Base-by-base conservation (phyloP, 164 flowering plant species). In the Santalum album region DNA sequence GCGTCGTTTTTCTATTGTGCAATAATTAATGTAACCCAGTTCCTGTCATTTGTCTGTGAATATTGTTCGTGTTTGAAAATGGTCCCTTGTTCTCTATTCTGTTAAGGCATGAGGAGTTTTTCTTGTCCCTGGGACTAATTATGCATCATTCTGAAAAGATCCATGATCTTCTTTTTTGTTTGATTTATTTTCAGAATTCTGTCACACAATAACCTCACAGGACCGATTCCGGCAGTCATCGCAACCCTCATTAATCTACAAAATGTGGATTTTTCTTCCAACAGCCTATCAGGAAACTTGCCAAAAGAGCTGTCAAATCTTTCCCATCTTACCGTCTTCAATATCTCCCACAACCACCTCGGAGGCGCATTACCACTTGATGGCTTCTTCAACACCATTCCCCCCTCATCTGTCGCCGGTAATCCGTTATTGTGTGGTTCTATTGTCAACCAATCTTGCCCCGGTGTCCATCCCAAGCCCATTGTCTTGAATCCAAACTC, bases 401-500 rank as follows among this genome's bases (percentile, higher is more conserved):
- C 88, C 38, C 82, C 84, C 9, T 73, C 79, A 10, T 83, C 96
- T 24, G 80, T 94, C 32, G 65, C 79, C 10, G 91, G 76, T 18
- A 92, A 92, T 61, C 90, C 89, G 27, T 69, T 77, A 19, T 76
- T 92, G n/a, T 92, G 99, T 71, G 95, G 95, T 6, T 71, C 96
- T 22, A 72, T 65, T 4, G 84, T 77, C 42, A 83, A 85, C 35
- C 86, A 73, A 32, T 76, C 96, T 40, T 89, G 99, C 68, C 90
- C 88, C 23, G 63, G 75, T 40, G 84, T 79, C 55, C 88, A 83
- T 57, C 97, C 90, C 23, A 94, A 94, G 49, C 99, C 99, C 34
- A 81, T 94, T 62, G 99, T 94, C 60, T 86, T 90, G 17, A 86
- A 90, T 51, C 99, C 97, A 1, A 82, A 89, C 54, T 73, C 96